Conservation (phyloP, 805 yeast species). For the Lachancea nothofagi region DNA sequence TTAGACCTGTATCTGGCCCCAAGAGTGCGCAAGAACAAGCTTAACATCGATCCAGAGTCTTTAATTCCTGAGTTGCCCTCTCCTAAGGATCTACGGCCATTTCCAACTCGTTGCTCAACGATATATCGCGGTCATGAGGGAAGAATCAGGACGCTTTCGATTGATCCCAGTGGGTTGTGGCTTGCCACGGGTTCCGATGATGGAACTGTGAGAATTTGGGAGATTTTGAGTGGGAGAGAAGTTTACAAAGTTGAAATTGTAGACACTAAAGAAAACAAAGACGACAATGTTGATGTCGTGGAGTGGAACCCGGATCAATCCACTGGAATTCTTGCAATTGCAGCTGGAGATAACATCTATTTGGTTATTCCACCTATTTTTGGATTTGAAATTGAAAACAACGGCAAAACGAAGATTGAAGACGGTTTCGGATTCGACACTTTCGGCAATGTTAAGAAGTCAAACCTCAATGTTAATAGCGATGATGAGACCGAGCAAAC, state of each 20-base stretch:
- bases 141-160: conserved; percentile 71
- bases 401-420: conserved; percentile 72
- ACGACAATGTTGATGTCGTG: conserved; percentile 72
- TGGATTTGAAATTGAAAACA: conserved; percentile 80
- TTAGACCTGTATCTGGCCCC: conserved; percentile 94
- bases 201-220: conserved; percentile 96
- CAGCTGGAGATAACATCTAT: conserved; percentile 75
- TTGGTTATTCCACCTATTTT: conserved; percentile 86
- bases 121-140: conserved; percentile 78
- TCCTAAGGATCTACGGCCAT: conserved; percentile 93
- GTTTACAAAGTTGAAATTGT: conserved; percentile 58
- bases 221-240: conserved; percentile 90
- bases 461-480: conserved; percentile 36
- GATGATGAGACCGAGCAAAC: conserved; percentile 39
- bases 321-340: conserved; percentile 75
- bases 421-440: conserved; percentile 86
- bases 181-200: conserved; percentile 97
- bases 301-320: conserved; percentile 85
- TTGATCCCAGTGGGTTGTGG: conserved; percentile 90
- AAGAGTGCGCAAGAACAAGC: conserved; percentile 83
- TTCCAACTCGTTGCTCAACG: conserved; percentile 88
- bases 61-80: conserved; percentile 94
- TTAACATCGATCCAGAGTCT: conserved; percentile 93
- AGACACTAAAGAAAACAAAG: conserved; percentile 50
- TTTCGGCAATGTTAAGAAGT: conserved; percentile 48